Evolutionary conservation across 495 filamentous ascomycete species (phyloP).

Genomic region (Podospora pseudoanserina): DNA sequence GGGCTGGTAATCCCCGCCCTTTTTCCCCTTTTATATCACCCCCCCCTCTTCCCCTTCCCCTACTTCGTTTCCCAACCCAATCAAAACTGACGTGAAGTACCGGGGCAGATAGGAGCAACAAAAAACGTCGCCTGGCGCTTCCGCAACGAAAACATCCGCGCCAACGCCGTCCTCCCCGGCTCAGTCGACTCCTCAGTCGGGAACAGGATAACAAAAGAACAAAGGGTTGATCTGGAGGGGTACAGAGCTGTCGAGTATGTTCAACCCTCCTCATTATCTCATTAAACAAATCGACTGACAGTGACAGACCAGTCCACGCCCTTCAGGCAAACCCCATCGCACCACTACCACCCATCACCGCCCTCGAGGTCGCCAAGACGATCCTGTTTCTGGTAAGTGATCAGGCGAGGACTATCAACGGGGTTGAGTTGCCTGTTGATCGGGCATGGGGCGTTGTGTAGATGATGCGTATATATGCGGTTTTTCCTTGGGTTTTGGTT

Average conservation of each 20-base stretch:
- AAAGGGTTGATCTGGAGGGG: conserved; percentile 14
- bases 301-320: conserved; percentile 29
- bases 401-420: conserved; percentile 35
- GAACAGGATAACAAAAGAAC: conserved; percentile 3
- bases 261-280: not conserved
- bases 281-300: not conserved
- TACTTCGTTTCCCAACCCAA: too few relatives aligned
- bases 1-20: conserved; percentile 23
- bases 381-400: conserved; percentile 40
- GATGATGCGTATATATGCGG: not conserved
- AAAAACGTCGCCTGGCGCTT: conserved; percentile 46
- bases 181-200: conserved; percentile 25
- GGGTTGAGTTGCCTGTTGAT: conserved; percentile 36
- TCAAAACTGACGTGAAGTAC: not conserved
- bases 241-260: conserved; percentile 29
- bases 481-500: not conserved
- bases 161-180: conserved; percentile 29
- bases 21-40: not conserved
- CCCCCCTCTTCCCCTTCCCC: too few relatives aligned
- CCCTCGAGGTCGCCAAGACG: conserved; percentile 35
- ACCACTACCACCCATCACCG: conserved; percentile 25
- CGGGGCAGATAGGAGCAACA: conserved; percentile 35
- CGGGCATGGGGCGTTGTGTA: conserved; percentile 30
- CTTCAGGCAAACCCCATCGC: conserved; percentile 24
- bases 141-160: conserved; percentile 33